Conservation (phyloP, 768 basidiomycete genomes). For the Neoboletus brunneissimus region DNA sequence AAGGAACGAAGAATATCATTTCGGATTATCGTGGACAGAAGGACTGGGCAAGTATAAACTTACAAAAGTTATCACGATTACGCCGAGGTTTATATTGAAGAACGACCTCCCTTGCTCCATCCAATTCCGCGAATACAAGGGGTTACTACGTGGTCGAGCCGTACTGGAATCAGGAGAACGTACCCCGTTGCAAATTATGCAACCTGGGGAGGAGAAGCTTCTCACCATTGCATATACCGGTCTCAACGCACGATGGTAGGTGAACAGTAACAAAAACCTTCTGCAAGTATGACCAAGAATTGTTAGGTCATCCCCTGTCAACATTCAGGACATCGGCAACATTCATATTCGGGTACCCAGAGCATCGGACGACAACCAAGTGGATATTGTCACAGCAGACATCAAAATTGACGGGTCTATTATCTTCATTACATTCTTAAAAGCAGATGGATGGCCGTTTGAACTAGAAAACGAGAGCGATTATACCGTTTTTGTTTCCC, state of each 20-base stretch:
- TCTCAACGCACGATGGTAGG: slow-evolving; percentile 76
- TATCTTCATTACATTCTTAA: slow-evolving; percentile 77
- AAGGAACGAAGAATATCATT: slow-evolving; percentile 65
- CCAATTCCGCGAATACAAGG: slow-evolving; percentile 83
- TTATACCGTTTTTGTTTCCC: slow-evolving; percentile 61
- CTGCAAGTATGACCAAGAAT: neutral
- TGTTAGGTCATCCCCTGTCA: slow-evolving; percentile 86
- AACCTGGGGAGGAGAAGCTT: slow-evolving; percentile 64
- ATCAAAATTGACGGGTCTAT: slow-evolving; percentile 81
- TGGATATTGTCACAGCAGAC: slow-evolving; percentile 68
- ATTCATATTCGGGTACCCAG: slow-evolving; percentile 69
- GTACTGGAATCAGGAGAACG: slow-evolving; percentile 66
- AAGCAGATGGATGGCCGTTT: slow-evolving; percentile 81
- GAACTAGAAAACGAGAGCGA: slow-evolving; percentile 87
- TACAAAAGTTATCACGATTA: slow-evolving; percentile 87
- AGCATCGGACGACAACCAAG: slow-evolving; percentile 35
- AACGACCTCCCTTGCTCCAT: slow-evolving; percentile 71
- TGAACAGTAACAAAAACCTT: slow-evolving; percentile 1
- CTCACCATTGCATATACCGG: slow-evolving; percentile 87
- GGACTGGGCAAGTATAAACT: slow-evolving; percentile 97
- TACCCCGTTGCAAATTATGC: slow-evolving; percentile 63
- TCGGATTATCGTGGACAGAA: slow-evolving; percentile 90
- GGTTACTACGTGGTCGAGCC: slow-evolving; percentile 57
- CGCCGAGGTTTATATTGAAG: slow-evolving; percentile 87
- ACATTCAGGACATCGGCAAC: slow-evolving; percentile 85